Percentiles rank a stretch among this genome's conserved stretches.
Conservation (phyloP, 176 grass and related monocot species). For the Aegilops longissima region DNA sequence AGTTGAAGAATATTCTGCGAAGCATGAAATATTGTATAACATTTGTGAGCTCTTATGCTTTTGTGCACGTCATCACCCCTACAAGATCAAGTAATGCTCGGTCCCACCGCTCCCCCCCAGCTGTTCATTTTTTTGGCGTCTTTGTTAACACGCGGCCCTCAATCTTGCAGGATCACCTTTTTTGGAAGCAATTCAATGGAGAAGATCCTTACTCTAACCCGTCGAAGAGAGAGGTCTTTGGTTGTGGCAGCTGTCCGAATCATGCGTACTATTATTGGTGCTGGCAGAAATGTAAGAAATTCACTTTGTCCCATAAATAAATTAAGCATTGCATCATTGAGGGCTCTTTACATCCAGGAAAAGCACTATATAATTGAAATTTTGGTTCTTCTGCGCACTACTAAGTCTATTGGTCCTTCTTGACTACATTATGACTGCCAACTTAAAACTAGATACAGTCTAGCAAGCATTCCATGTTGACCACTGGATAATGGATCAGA, state of each 20-base stretch:
- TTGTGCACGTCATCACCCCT: constrained; percentile 66
- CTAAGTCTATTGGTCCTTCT: constrained; percentile 5
- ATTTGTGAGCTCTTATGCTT: constrained; percentile 87
- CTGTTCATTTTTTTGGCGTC: constrained; percentile 28
- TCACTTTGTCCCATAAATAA: constrained; percentile 19
- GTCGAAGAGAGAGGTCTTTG: constrained; percentile 66
- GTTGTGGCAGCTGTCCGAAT: constrained; percentile 75
- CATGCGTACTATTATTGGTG: constrained; percentile 70
- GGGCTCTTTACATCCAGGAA: constrained; percentile 1
- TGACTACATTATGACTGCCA: background rate
- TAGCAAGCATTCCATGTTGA: background rate
- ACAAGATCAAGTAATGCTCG: constrained; percentile 70
- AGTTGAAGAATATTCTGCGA: constrained; percentile 42
- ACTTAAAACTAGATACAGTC: constrained; percentile 6
- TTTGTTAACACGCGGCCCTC: constrained; percentile 26
- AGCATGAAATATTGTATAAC: constrained; percentile 68
- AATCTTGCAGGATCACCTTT: constrained; percentile 59
- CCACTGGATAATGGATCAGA: background rate
- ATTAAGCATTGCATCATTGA: constrained; percentile 15
- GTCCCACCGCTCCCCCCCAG: constrained; percentile 1
- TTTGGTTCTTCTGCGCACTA: constrained; percentile 14
- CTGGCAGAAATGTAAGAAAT: constrained; percentile 61
- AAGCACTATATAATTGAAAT: background rate
- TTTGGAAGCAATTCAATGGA: constrained; percentile 65
- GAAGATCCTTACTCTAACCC: constrained; percentile 79